Percentiles rank a stretch among this genome's conserved stretches.
Evolutionary conservation across 2,329 filamentous ascomycete genomes (phyloP).

Genomic region (Hymenoscyphus fructigenus): DNA sequence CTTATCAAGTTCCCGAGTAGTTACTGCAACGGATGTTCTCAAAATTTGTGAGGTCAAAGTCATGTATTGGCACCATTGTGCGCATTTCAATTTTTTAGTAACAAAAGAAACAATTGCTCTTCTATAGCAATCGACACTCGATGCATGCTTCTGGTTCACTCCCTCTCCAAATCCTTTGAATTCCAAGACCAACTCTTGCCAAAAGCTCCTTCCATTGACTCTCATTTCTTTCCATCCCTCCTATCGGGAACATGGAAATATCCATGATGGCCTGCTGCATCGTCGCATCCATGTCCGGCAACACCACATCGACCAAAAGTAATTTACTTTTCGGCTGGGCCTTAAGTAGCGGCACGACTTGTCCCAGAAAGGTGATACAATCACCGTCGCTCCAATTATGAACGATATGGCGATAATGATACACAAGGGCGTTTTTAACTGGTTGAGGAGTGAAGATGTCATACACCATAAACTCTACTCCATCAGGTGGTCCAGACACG

Average conservation of each 20-base stretch:
- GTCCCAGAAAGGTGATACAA: slow-evolving; percentile 21
- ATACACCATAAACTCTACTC: slow-evolving; percentile 37
- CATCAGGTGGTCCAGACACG: slow-evolving; percentile 13
- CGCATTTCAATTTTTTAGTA: too few species aligned
- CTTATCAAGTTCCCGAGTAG: too few species aligned
- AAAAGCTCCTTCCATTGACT: slow-evolving; percentile 25
- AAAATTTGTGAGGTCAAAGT: too few species aligned
- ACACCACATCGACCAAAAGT: slow-evolving; percentile 28
- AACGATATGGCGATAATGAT: slow-evolving; percentile 28
- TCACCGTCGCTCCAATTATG: slow-evolving; percentile 29
- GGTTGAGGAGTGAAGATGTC: slow-evolving; percentile 32
- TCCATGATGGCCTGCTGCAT: slow-evolving; percentile 28
- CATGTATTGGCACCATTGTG: too few species aligned
- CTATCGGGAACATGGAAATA: slow-evolving; percentile 29
- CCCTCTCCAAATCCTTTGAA: slow-evolving; percentile 31
- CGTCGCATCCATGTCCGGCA: slow-evolving; percentile 24
- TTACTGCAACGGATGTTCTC: too few species aligned
- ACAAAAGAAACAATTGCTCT: too few species aligned
- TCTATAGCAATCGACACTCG: background rate
- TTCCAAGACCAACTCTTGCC: slow-evolving; percentile 24
- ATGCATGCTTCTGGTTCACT: slow-evolving; percentile 16
- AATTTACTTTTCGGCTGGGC: slow-evolving; percentile 24
- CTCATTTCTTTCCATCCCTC: slow-evolving; percentile 29
- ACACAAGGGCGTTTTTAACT: slow-evolving; percentile 23
- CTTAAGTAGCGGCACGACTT: slow-evolving; percentile 23